Evolutionary conservation across 129 eudicot species (phyloP).

Genomic region (Cynara cardunculus): DNA sequence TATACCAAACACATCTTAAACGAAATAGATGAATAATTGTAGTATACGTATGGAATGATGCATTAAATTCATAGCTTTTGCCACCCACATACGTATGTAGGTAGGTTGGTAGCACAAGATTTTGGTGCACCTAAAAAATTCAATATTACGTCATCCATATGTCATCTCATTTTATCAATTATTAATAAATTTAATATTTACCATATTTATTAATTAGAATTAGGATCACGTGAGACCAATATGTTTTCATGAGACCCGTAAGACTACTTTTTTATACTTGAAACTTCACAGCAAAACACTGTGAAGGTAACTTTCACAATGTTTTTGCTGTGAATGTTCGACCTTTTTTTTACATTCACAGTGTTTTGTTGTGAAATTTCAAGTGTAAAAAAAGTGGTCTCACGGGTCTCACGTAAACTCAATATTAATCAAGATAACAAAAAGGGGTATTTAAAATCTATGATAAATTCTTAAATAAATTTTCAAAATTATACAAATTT

Average conservation of each 20-base stretch:
- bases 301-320: no score
- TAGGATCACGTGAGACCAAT: no score
- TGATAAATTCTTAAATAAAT: background rate
- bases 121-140: background rate
- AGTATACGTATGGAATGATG: slow-evolving; percentile 2
- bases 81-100: background rate
- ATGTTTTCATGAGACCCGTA: no score
- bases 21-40: background rate
- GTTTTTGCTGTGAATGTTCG: no score
- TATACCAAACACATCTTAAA: no score
- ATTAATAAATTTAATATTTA: background rate
- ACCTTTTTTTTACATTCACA: no score
- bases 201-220: background rate
- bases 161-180: background rate
- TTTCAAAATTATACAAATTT: background rate
- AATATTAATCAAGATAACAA: background rate
- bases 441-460: background rate
- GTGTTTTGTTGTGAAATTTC: no score
- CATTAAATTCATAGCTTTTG: background rate
- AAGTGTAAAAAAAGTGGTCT: no score
- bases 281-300: no score
- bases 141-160: background rate
- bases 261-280: no score
- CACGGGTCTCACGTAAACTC: no score
- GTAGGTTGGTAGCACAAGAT: background rate